Conservation (phyloP, 257 asterid species). For the Solanum clarkiae region DNA sequence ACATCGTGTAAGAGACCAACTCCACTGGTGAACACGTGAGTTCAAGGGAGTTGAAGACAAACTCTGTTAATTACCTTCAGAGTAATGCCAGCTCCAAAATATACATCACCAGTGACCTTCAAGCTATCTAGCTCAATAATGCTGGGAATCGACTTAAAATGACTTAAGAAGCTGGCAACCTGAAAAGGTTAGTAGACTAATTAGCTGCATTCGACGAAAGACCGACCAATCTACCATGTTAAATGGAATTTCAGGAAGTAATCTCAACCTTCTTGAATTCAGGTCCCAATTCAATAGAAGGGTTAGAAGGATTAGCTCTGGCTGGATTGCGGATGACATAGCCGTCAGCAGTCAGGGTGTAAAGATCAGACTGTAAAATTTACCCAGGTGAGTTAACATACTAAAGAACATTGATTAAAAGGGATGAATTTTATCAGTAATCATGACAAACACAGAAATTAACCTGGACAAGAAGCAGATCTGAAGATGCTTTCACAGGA, state of each 20-base stretch:
- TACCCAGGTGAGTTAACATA: constrained; percentile 5
- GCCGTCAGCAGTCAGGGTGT: constrained; percentile 80
- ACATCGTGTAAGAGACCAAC: background rate
- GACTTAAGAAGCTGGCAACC: constrained; percentile 75
- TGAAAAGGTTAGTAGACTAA: background rate
- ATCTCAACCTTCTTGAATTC: constrained; percentile 87
- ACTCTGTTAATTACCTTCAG: constrained; percentile 49
- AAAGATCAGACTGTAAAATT: constrained; percentile 81
- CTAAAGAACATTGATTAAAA: background rate
- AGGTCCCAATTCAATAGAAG: constrained; percentile 89
- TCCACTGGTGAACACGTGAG: background rate
- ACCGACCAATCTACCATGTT: background rate
- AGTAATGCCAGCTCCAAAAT: constrained; percentile 69
- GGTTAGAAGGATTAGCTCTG: constrained; percentile 74
- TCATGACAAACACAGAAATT: background rate
- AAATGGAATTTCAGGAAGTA: background rate
- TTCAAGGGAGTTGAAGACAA: background rate
- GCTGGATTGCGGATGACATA: constrained; percentile 70
- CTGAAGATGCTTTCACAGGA: constrained; percentile 93
- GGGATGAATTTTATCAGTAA: background rate
- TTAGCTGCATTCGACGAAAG: constrained; percentile 1
- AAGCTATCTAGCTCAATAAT: constrained; percentile 77
- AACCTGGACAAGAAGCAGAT: constrained; percentile 94
- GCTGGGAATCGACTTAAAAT: constrained; percentile 94
- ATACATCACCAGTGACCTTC: constrained; percentile 88